Conservation (phyloP, 306 rosid species). For the Luffa acutangula region DNA sequence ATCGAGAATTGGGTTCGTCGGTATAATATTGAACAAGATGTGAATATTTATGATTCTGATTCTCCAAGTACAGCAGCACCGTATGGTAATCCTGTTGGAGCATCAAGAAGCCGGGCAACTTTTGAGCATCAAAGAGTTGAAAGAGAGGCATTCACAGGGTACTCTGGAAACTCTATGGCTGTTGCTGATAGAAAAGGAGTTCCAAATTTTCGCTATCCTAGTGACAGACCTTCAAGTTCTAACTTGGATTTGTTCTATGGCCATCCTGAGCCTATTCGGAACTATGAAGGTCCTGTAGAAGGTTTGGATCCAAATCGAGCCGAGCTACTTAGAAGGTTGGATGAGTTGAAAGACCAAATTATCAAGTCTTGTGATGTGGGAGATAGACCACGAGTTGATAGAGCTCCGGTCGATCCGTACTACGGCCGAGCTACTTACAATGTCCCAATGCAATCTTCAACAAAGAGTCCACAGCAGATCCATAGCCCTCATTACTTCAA, state of each 20-base stretch:
- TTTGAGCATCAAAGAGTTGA: slow-evolving; percentile 16
- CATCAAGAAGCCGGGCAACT: slow-evolving; percentile 11
- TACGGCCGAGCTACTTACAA: slow-evolving; percentile 13
- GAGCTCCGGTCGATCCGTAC: slow-evolving; percentile 20
- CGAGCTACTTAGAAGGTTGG: slow-evolving; percentile 34
- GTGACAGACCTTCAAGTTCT: slow-evolving; percentile 31
- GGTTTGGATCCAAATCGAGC: slow-evolving; percentile 17
- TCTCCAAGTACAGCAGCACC: slow-evolving; percentile 13
- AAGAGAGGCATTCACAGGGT: slow-evolving; percentile 19
- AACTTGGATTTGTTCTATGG: slow-evolving; percentile 15
- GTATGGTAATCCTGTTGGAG: neutral
- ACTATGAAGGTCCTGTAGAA: slow-evolving; percentile 5
- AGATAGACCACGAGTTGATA: slow-evolving; percentile 24
- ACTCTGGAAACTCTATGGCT: slow-evolving; percentile 10
- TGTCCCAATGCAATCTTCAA: slow-evolving; percentile 18
- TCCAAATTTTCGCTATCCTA: slow-evolving; percentile 13
- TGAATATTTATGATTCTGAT: slow-evolving; percentile 9
- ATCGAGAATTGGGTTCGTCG: slow-evolving; percentile 16
- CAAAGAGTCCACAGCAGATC: neutral
- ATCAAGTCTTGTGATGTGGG: slow-evolving; percentile 19
- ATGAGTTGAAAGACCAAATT: slow-evolving; percentile 34
- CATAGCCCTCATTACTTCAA: slow-evolving; percentile 5
- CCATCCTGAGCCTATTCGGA: slow-evolving; percentile 4
- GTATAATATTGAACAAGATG: slow-evolving; percentile 9
- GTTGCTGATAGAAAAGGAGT: slow-evolving; percentile 17